Evolutionary conservation across 139 green algal species (phyloP).

Genomic region (Coccomyxa sp.): DNA sequence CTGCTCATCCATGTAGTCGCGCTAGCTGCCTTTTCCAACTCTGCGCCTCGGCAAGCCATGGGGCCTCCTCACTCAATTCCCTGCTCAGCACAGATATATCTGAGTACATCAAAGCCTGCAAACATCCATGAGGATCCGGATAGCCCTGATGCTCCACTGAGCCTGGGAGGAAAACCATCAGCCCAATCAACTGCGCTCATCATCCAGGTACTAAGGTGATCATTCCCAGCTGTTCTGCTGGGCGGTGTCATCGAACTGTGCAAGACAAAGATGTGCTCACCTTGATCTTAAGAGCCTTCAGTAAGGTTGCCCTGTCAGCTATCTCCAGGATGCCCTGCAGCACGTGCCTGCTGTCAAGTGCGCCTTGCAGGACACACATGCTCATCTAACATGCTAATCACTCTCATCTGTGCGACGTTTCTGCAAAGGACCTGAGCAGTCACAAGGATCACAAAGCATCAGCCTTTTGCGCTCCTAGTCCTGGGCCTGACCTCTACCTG

Average conservation of each 20-base stretch:
- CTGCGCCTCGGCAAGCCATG: no score
- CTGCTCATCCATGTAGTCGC: no score
- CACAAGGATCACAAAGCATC: neutral
- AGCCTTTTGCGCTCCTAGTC: neutral
- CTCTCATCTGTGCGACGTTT: neutral
- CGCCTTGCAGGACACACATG: neutral
- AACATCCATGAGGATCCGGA: no score
- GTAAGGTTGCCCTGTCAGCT: constrained; percentile 16
- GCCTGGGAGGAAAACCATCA: no score
- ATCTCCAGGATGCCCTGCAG: constrained; percentile 19
- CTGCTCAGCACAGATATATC: no score
- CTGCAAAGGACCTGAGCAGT: no score
- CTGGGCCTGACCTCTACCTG: neutral
- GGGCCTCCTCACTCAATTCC: no score
- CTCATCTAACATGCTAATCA: neutral
- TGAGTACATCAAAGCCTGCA: no score
- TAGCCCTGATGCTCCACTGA: no score
- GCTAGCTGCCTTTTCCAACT: no score
- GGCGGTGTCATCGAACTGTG: no score
- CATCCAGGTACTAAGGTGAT: neutral
- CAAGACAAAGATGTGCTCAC: constrained; percentile 5
- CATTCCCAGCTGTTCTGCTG: no score
- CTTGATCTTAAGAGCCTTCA: constrained; percentile 17
- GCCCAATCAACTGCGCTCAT: neutral
- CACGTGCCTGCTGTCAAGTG: neutral